phyloP scores from a whole-genome alignment of 164 flowering plant genomes.

The Macadamia integrifolia region DNA sequence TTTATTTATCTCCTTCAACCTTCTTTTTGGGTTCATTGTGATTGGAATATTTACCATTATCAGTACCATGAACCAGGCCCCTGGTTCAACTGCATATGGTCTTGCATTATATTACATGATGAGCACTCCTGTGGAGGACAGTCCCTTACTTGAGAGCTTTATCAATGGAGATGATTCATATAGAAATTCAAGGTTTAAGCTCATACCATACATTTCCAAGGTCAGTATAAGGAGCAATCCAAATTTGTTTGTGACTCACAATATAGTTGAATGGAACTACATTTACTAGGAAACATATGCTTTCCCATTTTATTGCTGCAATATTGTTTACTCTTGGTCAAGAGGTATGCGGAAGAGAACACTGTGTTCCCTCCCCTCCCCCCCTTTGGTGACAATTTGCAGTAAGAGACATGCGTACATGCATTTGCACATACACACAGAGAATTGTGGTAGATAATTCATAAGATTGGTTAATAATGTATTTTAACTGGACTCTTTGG shows the following conservation, averaged over 20 bases:
- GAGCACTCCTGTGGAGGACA: constrained; percentile 53
- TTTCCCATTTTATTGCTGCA: neutral
- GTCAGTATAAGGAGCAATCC: constrained; percentile 24
- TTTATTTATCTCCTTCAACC: neutral
- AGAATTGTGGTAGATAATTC: too few relatives aligned
- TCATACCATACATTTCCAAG: constrained; percentile 90
- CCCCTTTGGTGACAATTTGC: too few relatives aligned
- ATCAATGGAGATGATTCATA: constrained; percentile 79
- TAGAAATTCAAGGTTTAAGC: constrained; percentile 89
- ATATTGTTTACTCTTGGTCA: too few relatives aligned
- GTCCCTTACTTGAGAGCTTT: constrained; percentile 65
- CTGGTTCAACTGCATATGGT: constrained; percentile 66
- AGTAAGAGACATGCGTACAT: too few relatives aligned
- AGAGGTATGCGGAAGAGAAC: too few relatives aligned
- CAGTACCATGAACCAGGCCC: constrained; percentile 46
- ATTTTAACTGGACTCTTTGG: too few relatives aligned
- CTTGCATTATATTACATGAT: constrained; percentile 71
- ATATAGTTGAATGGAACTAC: neutral
- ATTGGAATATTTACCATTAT: neutral
- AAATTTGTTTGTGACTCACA: neutral
- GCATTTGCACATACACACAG: too few relatives aligned
- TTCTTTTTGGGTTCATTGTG: neutral
- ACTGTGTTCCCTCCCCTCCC: too few relatives aligned
- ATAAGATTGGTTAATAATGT: too few relatives aligned
- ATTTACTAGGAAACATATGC: neutral